These are phyloP conservation scores for Garcia nutans DNA, from an alignment of 345 rosid genomes.

Conservation along the genomic window DNA sequence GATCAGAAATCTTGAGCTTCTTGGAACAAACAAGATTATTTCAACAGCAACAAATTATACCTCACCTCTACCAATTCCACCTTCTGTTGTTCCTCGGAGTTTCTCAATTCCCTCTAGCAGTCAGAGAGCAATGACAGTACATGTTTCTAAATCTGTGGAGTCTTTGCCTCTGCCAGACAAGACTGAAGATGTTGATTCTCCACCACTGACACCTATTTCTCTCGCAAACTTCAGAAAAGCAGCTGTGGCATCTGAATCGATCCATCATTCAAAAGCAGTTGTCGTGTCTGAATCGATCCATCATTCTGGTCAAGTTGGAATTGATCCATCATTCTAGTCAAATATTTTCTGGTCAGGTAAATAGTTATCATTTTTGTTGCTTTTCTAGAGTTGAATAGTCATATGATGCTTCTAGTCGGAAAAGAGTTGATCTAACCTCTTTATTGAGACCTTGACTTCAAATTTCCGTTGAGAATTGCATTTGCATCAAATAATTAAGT, in stretches of 20 bases:
- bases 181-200: slow-evolving; percentile 53
- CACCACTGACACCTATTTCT: slow-evolving; percentile 77
- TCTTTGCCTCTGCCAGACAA: slow-evolving; percentile 39
- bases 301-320: slow-evolving; percentile 60
- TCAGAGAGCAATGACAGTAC: slow-evolving; percentile 60
- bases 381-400: not conserved
- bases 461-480: not conserved
- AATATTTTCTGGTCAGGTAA: slow-evolving; percentile 55
- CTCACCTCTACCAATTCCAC: slow-evolving; percentile 84
- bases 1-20: slow-evolving; percentile 59
- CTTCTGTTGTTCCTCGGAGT: slow-evolving; percentile 60
- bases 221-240: slow-evolving; percentile 41
- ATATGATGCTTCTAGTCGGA: not conserved
- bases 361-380: not conserved
- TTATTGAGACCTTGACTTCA: not conserved
- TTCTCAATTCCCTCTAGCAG: slow-evolving; percentile 83
- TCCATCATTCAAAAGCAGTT: slow-evolving; percentile 23
- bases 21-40: slow-evolving; percentile 37
- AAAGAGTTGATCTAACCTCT: not conserved
- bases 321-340: slow-evolving; percentile 46
- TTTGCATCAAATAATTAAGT: not conserved
- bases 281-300: slow-evolving; percentile 38
- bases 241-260: slow-evolving; percentile 35
- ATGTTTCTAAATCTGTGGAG: slow-evolving; percentile 42
- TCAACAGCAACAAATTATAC: slow-evolving; percentile 45